Evolutionary conservation across 2,329 filamentous ascomycete species (phyloP), one percentile per base, ranked within the genome.

Genomic region (Apiospora saccharicola): DNA sequence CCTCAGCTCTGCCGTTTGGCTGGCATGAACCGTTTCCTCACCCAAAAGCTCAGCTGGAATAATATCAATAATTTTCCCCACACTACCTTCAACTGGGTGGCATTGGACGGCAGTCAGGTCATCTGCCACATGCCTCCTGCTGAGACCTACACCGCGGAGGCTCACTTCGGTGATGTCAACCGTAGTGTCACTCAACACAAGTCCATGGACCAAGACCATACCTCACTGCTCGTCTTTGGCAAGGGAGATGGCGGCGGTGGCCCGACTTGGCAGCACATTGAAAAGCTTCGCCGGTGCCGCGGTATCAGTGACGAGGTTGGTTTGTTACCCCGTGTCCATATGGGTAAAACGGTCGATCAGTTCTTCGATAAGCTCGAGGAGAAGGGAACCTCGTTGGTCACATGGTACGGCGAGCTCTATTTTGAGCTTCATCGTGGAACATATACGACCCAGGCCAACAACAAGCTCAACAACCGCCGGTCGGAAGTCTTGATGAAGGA

Each of bases 11-110:
- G 95, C 80, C 93, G 96, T 4, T 86, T 98, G 41, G 93, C 96
- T n/a, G 96, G 95, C 26, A 98, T 99, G 96, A 93, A 90, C 72
- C 91, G 96, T 46, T 99, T 99, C 86, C 93, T 99, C 79, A 99
- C 96, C 0, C 96, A 99, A 83, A 99, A 99, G 85, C 87, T 99
- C 73, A 98, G 96, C 86, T 99, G 96, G 96, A 98, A 98, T 86
- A 98, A 98, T 81, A 98, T 98, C 88, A 98, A 98, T 85, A 97
- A 93, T 80, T 99, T 98, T 84, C 96, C 96, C 0, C 96, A 98
- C 80, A 98, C 96, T 7, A 98, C 96, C 0, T 99, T 99, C 87
- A 98, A 98, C 83, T 99, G 96, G 96, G 95, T 99, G 44, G 91
- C 95, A 16, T 90, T 98, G 19, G 96, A 99, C 81, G 96, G 96